Conservation (phyloP, 108 stramenopile species). For the Bacterosira constricta region DNA sequence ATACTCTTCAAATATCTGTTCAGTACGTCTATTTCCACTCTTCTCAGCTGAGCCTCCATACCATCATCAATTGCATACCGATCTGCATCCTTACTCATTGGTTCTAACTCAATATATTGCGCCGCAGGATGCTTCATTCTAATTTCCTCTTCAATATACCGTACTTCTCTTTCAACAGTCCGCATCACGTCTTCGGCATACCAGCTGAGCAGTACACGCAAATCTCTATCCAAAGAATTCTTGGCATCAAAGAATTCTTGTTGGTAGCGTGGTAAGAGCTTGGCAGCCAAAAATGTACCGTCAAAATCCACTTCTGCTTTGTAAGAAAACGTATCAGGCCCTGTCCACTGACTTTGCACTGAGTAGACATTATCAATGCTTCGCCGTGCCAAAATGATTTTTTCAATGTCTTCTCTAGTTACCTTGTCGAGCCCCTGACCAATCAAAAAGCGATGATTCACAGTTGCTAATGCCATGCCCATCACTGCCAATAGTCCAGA, state of each 20-base stretch:
- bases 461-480: conserved; percentile 80
- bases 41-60: conserved; percentile 68
- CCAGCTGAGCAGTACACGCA: conserved; percentile 87
- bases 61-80: conserved; percentile 87
- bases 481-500: conserved; percentile 86
- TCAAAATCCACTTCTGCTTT: conserved; percentile 99
- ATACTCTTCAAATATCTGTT: conserved; percentile 66
- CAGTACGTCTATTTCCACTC: conserved; percentile 70
- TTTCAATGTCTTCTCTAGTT: conserved; percentile 83
- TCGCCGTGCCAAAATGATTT: conserved; percentile 74
- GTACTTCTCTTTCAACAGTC: conserved; percentile 92
- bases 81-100: conserved; percentile 87
- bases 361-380: conserved; percentile 89
- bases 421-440: conserved; percentile 92
- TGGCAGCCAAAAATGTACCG: conserved; percentile 96
- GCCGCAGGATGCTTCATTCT: conserved; percentile 92
- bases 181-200: conserved; percentile 99
- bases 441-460: conserved; percentile 93
- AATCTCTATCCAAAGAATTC: conserved; percentile 76
- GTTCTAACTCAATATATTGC: conserved; percentile 97
- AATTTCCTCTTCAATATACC: conserved; percentile 93
- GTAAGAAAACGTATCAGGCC: conserved; percentile 95
- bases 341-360: conserved; percentile 96
- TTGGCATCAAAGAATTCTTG: conserved; percentile 62
- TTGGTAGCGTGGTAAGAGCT: conserved; percentile 86